A percentile compares a stretch with the other conserved stretches of the same genome.
phyloP scores from a whole-genome alignment of 78 protist species.

The Chrysochromulina parva region DNA sequence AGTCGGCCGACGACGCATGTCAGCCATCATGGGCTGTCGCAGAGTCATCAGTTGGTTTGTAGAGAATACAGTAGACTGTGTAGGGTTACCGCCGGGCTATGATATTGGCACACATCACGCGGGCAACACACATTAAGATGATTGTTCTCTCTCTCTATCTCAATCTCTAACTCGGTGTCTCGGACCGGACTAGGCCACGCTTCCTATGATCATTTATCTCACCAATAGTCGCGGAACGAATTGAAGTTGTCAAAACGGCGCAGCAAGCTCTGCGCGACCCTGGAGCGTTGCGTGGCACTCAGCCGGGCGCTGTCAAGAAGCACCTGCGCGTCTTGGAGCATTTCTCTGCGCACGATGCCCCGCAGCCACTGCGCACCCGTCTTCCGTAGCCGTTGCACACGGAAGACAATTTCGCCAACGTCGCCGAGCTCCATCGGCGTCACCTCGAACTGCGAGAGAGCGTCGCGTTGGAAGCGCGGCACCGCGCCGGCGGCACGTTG shows the following conservation, averaged over 20 bases:
- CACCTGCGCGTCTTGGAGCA: background rate
- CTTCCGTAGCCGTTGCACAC: background rate
- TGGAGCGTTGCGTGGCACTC: background rate
- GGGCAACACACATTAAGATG: too few relatives aligned
- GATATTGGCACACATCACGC: too few relatives aligned
- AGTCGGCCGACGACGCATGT: too few relatives aligned
- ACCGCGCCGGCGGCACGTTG: background rate
- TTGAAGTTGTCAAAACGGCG: background rate
- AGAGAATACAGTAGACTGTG: too few relatives aligned
- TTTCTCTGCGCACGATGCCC: background rate
- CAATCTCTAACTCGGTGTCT: too few relatives aligned
- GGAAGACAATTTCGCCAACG: background rate
- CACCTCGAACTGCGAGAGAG: background rate
- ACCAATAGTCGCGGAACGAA: background rate
- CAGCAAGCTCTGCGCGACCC: background rate
- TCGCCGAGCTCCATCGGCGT: background rate
- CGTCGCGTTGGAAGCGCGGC: background rate
- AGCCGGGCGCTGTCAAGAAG: background rate
- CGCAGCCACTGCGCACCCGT: background rate
- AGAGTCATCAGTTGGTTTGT: too few relatives aligned
- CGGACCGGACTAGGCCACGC: too few relatives aligned
- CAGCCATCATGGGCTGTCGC: too few relatives aligned
- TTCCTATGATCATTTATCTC: background rate
- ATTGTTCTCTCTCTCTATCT: too few relatives aligned
- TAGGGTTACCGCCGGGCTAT: too few relatives aligned